A percentile compares a stretch with the other conserved stretches of the same genome.
Conservation (phyloP, 1,139 yeast genomes). For the Sugiyamaella castrensis region DNA sequence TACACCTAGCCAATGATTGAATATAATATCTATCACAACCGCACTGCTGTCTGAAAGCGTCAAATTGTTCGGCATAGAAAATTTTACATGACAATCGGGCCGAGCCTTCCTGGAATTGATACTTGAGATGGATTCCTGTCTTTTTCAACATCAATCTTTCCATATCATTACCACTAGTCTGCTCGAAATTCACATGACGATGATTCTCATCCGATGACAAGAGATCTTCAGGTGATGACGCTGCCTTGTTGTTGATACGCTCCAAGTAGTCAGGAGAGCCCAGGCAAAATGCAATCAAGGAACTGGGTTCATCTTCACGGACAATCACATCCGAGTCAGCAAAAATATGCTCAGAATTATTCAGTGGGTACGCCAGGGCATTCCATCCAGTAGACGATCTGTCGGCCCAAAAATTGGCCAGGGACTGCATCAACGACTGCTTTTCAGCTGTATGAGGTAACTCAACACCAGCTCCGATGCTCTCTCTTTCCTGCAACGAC, state of each 20-base stretch:
- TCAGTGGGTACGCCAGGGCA: constrained; percentile 78
- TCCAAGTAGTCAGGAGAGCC: constrained; percentile 78
- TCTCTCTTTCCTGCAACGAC: not conserved
- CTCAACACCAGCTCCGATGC: not conserved
- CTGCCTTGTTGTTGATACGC: constrained; percentile 45
- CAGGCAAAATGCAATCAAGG: constrained; percentile 87
- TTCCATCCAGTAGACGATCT: constrained; percentile 95
- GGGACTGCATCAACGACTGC: constrained; percentile 73
- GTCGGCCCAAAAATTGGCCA: constrained; percentile 96
- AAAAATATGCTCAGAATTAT: constrained; percentile 75
- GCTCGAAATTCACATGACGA: constrained; percentile 15
- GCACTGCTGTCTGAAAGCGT: constrained; percentile 83
- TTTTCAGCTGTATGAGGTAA: constrained; percentile 53
- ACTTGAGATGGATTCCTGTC: constrained; percentile 85
- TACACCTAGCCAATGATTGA: constrained; percentile 87
- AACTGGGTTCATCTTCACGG: constrained; percentile 95
- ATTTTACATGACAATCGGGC: constrained; percentile 87
- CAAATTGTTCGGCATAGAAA: constrained; percentile 94
- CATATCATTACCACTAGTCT: constrained; percentile 30
- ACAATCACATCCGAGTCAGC: constrained; percentile 93
- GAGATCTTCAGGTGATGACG: constrained; percentile 28
- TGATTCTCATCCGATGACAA: constrained; percentile 14
- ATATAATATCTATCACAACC: constrained; percentile 73
- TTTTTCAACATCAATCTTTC: constrained; percentile 75
- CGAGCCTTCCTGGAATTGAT: constrained; percentile 80